These are phyloP conservation scores for Hyparrhenia diplandra DNA, from an alignment of 176 grass and related monocot species.

Conservation along the genomic window DNA sequence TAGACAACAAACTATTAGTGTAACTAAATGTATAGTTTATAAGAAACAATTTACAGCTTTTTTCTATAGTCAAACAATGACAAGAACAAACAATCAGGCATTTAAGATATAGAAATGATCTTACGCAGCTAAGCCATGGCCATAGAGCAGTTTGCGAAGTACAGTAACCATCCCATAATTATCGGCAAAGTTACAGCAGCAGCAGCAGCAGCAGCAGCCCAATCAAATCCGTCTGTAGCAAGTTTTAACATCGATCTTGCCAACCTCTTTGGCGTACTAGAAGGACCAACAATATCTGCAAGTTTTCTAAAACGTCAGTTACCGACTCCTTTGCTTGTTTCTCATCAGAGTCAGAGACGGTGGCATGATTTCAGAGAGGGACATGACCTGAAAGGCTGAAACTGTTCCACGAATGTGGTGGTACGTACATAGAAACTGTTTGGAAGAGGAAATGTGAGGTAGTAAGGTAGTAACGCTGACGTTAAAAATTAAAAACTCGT, in stretches of 20 bases:
- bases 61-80: neutral
- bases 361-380: neutral
- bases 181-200: neutral
- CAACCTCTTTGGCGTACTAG: neutral
- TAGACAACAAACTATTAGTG: neutral
- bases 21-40: neutral
- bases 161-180: slow-evolving; percentile 13
- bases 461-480: too few species aligned
- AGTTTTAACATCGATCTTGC: slow-evolving; percentile 18
- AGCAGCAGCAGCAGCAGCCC: neutral
- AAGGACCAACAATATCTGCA: neutral
- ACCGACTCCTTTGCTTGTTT: neutral
- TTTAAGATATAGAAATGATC: neutral
- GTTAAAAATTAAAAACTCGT: too few species aligned
- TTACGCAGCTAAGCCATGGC: neutral
- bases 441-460: neutral
- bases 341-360: neutral
- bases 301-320: neutral
- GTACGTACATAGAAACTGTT: neutral
- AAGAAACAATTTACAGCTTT: neutral
- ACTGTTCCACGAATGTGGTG: neutral
- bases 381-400: neutral
- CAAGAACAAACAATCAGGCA: neutral
- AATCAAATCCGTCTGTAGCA: slow-evolving; percentile 11
- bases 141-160: slow-evolving; percentile 1